Base-by-base conservation (phyloP, 345 rosid genomes). In the Camelina laxa region DNA sequence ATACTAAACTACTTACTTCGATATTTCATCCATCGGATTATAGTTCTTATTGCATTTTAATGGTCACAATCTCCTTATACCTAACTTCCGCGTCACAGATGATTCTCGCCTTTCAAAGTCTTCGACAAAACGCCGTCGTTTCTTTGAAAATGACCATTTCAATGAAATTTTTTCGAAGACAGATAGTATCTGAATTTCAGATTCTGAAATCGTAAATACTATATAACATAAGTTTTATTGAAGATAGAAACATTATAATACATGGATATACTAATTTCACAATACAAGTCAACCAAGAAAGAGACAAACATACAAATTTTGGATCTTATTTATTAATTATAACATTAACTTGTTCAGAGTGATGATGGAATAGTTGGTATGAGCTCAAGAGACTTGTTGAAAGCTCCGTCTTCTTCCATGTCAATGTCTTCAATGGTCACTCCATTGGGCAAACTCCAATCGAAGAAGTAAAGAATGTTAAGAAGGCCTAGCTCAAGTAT, bases 401-500 rank as follows among this genome's bases (percentile, higher is more conserved):
- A 1, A 54, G 83, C 83, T 58, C 42, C 56, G 50, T 58, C 51
- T 63, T 81, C 87, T 24, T 81, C 85, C 80, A 81, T 74, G 65
- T 69, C 69, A 7, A 84, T 47, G n/a, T 72, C 80, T 22, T 67
- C 38, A 30, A 51, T 45, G 44, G 12, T 49, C 82, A 63, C 77
- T 58, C 81, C 87, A 19, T 53, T 14, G 2, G 87, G 87, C 36
- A 80, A 59, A 15, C 71, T 79, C 87, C 85, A 84, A 60, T 84
- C 59, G 15, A 79, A 84, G 70, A 56, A 74, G 54, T 79, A 79
- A 33, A 82, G 75, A 39, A 84, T 70, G 64, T 86, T 84, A 3
- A 82, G 82, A 35, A 35, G 41, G 13, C 41, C 41, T 9, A 38
- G 41, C 39, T 38, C 41, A 38, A 38, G 41, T 9, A 38, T 38